Conservation (phyloP, 208 protist genomes). For the Crithidia fasciculata region DNA sequence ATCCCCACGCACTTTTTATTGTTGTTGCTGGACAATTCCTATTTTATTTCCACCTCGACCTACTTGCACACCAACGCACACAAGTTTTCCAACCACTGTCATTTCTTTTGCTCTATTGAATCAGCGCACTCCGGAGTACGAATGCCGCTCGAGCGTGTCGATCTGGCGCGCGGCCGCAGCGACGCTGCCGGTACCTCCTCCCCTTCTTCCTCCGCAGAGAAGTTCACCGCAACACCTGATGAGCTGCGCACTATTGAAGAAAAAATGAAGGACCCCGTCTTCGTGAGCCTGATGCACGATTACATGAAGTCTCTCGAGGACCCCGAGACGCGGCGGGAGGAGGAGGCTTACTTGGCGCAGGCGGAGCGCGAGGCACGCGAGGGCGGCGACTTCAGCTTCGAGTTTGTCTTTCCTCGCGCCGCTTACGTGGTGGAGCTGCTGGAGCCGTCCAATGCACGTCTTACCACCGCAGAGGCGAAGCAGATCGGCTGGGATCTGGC, state of each 20-base stretch:
- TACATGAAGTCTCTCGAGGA: slow-evolving; percentile 90
- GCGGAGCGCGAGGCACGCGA: slow-evolving; percentile 84
- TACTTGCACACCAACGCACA: too few relatives aligned
- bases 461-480: slow-evolving; percentile 19
- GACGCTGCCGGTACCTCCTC: not conserved
- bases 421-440: slow-evolving; percentile 86
- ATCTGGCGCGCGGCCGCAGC: slow-evolving; percentile 32
- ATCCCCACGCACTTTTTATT: too few relatives aligned
- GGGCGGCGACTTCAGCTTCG: slow-evolving; percentile 89
- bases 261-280: slow-evolving; percentile 91
- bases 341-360: slow-evolving; percentile 91
- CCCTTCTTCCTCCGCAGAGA: not conserved
- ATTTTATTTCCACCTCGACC: too few relatives aligned
- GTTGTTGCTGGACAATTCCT: too few relatives aligned
- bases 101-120: too few relatives aligned
- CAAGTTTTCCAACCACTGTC: too few relatives aligned
- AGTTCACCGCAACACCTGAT: slow-evolving; percentile 77
- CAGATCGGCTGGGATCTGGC: not conserved
- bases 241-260: slow-evolving; percentile 79
- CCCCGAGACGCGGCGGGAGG: slow-evolving; percentile 83
- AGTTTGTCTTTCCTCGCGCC: slow-evolving; percentile 87
- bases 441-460: slow-evolving; percentile 42
- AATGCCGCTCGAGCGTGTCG: slow-evolving; percentile 77
- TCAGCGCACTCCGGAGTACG: too few relatives aligned
- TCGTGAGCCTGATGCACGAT: slow-evolving; percentile 85